Evolutionary conservation across 805 yeast species (phyloP).

Genomic region (Myxozyma neotropica): DNA sequence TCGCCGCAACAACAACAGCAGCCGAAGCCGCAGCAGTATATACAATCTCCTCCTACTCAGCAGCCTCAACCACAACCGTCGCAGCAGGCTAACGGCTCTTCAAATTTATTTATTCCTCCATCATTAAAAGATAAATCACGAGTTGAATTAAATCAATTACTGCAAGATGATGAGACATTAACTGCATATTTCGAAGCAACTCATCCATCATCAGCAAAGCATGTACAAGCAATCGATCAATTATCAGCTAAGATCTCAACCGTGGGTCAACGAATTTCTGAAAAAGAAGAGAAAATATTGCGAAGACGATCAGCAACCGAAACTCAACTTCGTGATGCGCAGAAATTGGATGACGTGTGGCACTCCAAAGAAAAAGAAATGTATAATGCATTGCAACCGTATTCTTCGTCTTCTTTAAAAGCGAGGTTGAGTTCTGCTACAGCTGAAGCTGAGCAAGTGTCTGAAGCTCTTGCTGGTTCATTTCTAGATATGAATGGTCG

Average conservation of each 20-base stretch:
- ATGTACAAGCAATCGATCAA: conserved; percentile 5
- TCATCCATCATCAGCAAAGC: conserved; percentile 20
- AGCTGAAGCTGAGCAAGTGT: conserved; percentile 41
- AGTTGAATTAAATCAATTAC: conserved; percentile 11
- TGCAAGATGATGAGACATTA: conserved; percentile 5
- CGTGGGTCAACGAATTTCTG: conserved; percentile 11
- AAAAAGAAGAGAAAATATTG: conserved; percentile 5
- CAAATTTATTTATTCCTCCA: conserved; percentile 12
- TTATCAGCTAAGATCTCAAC: conserved; percentile 12
- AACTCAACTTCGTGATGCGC: conserved; percentile 15
- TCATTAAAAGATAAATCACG: conserved; percentile 14
- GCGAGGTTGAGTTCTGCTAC: conserved; percentile 21
- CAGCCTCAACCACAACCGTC: neutral
- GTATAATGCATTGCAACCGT: conserved; percentile 21
- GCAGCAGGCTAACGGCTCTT: neutral
- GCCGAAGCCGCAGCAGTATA: neutral
- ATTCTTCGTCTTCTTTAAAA: conserved; percentile 11
- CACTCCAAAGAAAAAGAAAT: conserved; percentile 20
- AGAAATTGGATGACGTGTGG: conserved; percentile 21
- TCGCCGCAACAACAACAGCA: neutral
- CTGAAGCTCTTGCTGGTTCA: conserved; percentile 44
- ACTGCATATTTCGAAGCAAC: conserved; percentile 19
- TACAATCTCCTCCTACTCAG: neutral
- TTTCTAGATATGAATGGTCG: conserved; percentile 38
- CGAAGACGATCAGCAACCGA: conserved; percentile 9